Evolutionary conservation across 495 filamentous ascomycete genomes (phyloP).

Genomic region (Hyphodiscus hymeniophilus): DNA sequence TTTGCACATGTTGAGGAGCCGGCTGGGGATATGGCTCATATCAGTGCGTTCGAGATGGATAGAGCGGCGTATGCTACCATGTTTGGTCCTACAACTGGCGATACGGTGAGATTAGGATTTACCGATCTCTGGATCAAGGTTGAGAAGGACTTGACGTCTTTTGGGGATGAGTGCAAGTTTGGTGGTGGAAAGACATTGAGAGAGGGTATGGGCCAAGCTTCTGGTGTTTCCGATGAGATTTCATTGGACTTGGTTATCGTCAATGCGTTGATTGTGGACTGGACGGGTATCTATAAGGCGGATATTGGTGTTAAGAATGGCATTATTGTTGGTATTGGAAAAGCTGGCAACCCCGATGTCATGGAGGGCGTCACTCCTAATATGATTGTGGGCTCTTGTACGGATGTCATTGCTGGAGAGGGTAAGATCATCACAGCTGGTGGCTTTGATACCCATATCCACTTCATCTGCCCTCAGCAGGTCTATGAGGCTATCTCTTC

Average conservation of each 20-base stretch:
- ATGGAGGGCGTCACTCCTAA: constrained; percentile 80
- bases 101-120: constrained; percentile 69
- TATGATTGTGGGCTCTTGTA: constrained; percentile 82
- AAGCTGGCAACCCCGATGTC: constrained; percentile 92
- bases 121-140: constrained; percentile 91
- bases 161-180: constrained; percentile 94
- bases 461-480: constrained; percentile 97
- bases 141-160: constrained; percentile 75
- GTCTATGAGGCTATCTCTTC: constrained; percentile 77
- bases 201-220: constrained; percentile 95
- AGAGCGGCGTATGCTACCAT: constrained; percentile 71
- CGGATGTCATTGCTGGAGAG: constrained; percentile 94
- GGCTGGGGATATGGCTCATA: constrained; percentile 39
- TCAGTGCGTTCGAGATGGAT: constrained; percentile 62
- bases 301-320: constrained; percentile 94
- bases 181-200: constrained; percentile 91
- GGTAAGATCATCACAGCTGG: constrained; percentile 90
- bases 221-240: constrained; percentile 59
- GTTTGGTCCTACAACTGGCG: constrained; percentile 91
- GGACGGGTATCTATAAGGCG: constrained; percentile 90
- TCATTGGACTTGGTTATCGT: constrained; percentile 83
- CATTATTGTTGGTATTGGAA: constrained; percentile 83
- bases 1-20: constrained; percentile 73
- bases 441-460: constrained; percentile 88
- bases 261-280: constrained; percentile 89